Base-by-base conservation (phyloP, 1,139 yeast genomes). In the Candida albicans region DNA sequence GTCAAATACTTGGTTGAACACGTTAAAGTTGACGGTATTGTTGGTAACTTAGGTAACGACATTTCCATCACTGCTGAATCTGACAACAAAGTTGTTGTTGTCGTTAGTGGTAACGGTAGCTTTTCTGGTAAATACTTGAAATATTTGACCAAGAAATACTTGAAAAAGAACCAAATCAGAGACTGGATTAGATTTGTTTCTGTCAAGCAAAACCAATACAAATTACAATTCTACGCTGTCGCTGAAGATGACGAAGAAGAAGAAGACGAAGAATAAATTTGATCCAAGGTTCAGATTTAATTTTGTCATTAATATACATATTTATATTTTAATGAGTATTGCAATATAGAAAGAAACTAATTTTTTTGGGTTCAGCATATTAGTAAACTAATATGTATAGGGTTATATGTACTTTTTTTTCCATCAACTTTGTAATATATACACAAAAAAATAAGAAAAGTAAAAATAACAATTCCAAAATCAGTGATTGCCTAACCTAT, bases 121-220 rank as follows among this genome's bases (percentile, higher is more conserved):
- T 93, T 95, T 93, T 90, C 98, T 62, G 99, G 99, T 80, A 93
- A 95, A 82, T 93, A 93, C 96, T 87, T 90, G 76, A 93, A 93
- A 83, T 93, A 91, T 93, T 82, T 93, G 74, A 88, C 98, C 70
- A 93, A 93, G 90, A 91, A 95, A 84, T 93, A 89, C 95, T 88
- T 93, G 78, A 93, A 93, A 96, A 93, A 93, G 89, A 89, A 90
- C 95, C 95, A 88, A 79, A 87, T 91, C 81, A 87, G 95, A 82
- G 99, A 93, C 82, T 93, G 99, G 99, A 90, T 95, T 78, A 95
- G 99, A 85, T 93, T 95, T 69, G 96, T 93, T 62, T 87, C 99
- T 61, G 84, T 87, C 70, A 86, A 90, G 81, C 89, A 88, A 77
- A 90, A 93, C 86, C 85, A 83, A 74, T 95, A 93, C 89, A 89